Evolutionary conservation across 768 basidiomycete genomes (phyloP).

Genomic region (Suillus brevipes): DNA sequence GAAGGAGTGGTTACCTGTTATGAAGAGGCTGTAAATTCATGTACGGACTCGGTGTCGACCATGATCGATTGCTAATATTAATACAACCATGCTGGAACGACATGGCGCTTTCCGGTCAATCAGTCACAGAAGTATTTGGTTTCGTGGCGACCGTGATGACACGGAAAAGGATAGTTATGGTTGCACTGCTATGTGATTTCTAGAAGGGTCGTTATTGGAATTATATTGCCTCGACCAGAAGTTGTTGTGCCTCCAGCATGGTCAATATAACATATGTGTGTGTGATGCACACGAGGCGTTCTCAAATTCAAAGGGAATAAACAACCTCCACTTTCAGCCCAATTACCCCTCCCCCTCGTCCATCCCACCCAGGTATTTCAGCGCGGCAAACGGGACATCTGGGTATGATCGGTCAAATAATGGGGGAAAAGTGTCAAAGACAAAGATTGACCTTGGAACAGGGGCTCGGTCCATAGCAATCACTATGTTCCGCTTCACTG

Average conservation of each 20-base stretch:
- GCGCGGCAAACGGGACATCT: slow-evolving; percentile 76
- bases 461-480: slow-evolving; percentile 32
- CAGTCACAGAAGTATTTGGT: slow-evolving; percentile 7
- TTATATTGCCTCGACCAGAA: neutral
- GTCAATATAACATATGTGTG: neutral
- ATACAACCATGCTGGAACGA: slow-evolving; percentile 3
- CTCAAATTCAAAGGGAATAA: slow-evolving; percentile 25
- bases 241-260: neutral
- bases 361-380: slow-evolving; percentile 67
- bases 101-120: neutral
- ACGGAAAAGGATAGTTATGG: neutral
- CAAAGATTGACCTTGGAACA: slow-evolving; percentile 39
- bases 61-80: slow-evolving; percentile 1
- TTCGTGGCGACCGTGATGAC: neutral
- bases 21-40: neutral
- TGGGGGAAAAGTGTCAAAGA: neutral
- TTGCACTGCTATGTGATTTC: slow-evolving; percentile 4
- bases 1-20: neutral
- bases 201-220: slow-evolving; percentile 2
- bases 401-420: neutral
- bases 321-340: slow-evolving; percentile 48
- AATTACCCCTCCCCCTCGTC: slow-evolving; percentile 65
- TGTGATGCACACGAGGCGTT: neutral
- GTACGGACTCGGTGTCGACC: neutral
- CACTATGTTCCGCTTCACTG: slow-evolving; percentile 48